Evolutionary conservation across 129 eudicot genomes (phyloP).

Genomic region (Erigeron canadensis): DNA sequence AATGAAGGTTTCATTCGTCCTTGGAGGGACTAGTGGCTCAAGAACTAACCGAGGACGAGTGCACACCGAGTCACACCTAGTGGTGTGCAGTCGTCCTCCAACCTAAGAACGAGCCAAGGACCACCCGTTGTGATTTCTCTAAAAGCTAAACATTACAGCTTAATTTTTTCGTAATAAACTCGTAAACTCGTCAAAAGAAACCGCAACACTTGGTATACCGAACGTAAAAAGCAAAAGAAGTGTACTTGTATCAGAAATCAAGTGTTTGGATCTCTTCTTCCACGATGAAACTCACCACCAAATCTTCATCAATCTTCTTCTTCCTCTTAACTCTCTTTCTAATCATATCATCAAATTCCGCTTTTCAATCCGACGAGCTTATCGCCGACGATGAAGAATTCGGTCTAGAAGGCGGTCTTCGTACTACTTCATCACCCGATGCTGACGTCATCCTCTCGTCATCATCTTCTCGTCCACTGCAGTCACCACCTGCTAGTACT

Average conservation of each 20-base stretch:
- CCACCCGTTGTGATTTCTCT: too few relatives aligned
- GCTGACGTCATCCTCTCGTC: conserved; percentile 23
- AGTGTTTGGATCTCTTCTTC: conserved; percentile 13
- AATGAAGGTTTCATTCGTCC: too few relatives aligned
- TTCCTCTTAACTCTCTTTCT: conserved; percentile 12
- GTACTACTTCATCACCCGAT: conserved; percentile 28
- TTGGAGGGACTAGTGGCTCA: too few relatives aligned
- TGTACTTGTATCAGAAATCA: too few relatives aligned
- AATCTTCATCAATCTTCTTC: conserved; percentile 5
- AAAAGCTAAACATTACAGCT: too few relatives aligned
- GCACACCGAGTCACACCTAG: too few relatives aligned
- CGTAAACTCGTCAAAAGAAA: too few relatives aligned
- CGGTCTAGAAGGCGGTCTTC: conserved; percentile 63
- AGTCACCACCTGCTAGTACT: not conserved
- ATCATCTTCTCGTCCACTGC: conserved; percentile 27
- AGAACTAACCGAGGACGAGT: too few relatives aligned
- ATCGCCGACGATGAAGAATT: conserved; percentile 75
- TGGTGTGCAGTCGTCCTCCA: too few relatives aligned
- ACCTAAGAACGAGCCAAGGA: too few relatives aligned
- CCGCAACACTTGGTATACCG: not conserved
- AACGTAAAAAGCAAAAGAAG: too few relatives aligned
- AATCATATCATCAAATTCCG: conserved; percentile 24
- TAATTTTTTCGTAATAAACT: too few relatives aligned
- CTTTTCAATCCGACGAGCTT: conserved; percentile 85
- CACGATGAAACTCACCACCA: conserved; percentile 30